phyloP scores from a whole-genome alignment of 2,329 filamentous ascomycete species.

The Hypomyces perniciosus region DNA sequence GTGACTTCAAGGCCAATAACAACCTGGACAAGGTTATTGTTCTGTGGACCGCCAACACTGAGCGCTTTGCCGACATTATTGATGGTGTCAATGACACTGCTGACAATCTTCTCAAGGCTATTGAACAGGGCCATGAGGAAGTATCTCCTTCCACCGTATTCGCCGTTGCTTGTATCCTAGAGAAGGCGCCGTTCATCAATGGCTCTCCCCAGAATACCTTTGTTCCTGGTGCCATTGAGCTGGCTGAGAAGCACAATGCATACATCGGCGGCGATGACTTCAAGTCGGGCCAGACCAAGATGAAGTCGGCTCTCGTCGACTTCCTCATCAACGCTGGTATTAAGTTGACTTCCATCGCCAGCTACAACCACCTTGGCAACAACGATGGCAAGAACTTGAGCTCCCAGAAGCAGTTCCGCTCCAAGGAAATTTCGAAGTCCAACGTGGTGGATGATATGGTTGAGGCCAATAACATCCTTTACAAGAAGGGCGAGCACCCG shows the following conservation, averaged over 20 bases:
- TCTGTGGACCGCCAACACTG: slow-evolving; percentile 98
- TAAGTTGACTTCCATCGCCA: slow-evolving; percentile 96
- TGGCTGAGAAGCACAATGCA: slow-evolving; percentile 78
- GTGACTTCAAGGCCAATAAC: slow-evolving; percentile 84
- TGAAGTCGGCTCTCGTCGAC: slow-evolving; percentile 98
- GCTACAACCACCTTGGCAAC: slow-evolving; percentile 99
- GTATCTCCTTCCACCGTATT: slow-evolving; percentile 95
- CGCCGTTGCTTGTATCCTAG: slow-evolving; percentile 87
- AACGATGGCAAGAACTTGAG: slow-evolving; percentile 99
- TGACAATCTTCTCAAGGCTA: slow-evolving; percentile 83
- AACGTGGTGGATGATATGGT: slow-evolving; percentile 99
- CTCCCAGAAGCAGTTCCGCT: slow-evolving; percentile 97
- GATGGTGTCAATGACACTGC: slow-evolving; percentile 93
- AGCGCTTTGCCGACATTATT: slow-evolving; percentile 87
- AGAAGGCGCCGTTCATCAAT: slow-evolving; percentile 93
- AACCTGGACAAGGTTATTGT: slow-evolving; percentile 91
- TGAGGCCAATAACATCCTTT: slow-evolving; percentile 85
- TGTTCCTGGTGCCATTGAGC: slow-evolving; percentile 82
- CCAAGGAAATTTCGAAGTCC: slow-evolving; percentile 99
- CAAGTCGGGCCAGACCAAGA: slow-evolving; percentile 99
- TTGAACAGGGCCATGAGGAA: slow-evolving; percentile 80
- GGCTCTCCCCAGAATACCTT: slow-evolving; percentile 99
- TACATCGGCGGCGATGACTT: slow-evolving; percentile 99
- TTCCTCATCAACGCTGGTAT: slow-evolving; percentile 98
- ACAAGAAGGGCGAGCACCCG: slow-evolving; percentile 87